phyloP scores from a whole-genome alignment of 1,284 basidiomycete genomes.

The Irpex rosettiformis region DNA sequence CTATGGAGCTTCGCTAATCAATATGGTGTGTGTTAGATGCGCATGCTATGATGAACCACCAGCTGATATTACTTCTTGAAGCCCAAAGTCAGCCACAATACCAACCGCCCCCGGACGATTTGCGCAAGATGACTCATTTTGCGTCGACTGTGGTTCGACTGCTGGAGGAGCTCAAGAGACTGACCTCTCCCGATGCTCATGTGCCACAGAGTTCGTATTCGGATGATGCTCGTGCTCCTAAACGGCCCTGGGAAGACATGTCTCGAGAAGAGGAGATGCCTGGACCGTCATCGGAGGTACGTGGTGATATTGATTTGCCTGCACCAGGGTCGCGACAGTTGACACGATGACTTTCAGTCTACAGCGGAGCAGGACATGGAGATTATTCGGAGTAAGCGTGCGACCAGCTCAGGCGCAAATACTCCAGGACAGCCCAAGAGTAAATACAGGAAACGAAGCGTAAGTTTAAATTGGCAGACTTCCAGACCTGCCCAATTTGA shows the following conservation, averaged over 20 bases:
- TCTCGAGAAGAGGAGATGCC: constrained; percentile 34
- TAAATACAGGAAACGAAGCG: constrained; percentile 79
- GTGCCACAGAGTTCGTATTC: constrained; percentile 23
- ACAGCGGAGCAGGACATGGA: constrained; percentile 80
- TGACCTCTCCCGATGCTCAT: constrained; percentile 30
- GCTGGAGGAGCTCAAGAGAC: constrained; percentile 55
- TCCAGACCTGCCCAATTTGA: constrained; percentile 6
- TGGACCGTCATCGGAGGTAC: constrained; percentile 27
- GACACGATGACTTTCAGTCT: constrained; percentile 34
- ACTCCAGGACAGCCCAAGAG: constrained; percentile 51
- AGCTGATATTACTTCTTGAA: constrained; percentile 33
- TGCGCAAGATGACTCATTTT: constrained; percentile 62
- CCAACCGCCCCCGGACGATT: constrained; percentile 51
- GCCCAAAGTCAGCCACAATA: constrained; percentile 37
- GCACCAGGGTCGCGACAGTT: background rate
- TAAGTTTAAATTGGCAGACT: constrained; percentile 39
- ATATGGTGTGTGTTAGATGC: constrained; percentile 47
- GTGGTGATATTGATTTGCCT: constrained; percentile 12
- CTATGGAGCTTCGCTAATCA: constrained; percentile 61
- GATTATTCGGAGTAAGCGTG: constrained; percentile 71
- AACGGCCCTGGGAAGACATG: constrained; percentile 76
- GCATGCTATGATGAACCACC: constrained; percentile 4
- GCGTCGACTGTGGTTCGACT: constrained; percentile 63
- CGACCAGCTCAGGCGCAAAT: constrained; percentile 44
- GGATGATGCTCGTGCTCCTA: constrained; percentile 53